Evolutionary conservation across 139 green algal species (phyloP).

Genomic region (Micractinium sp.): DNA sequence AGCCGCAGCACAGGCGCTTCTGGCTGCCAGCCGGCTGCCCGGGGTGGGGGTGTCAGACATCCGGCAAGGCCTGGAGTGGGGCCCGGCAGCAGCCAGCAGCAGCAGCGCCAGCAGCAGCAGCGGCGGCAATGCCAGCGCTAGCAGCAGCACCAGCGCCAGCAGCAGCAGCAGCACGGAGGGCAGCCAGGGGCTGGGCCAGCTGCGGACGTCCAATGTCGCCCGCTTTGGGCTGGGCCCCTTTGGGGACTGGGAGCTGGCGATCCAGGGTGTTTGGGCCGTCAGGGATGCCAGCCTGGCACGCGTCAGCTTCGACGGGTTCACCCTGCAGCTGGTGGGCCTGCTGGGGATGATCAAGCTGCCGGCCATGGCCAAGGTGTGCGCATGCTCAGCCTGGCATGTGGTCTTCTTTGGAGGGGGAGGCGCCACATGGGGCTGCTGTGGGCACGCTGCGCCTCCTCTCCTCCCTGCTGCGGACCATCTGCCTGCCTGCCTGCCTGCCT

Average conservation of each 20-base stretch:
- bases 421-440: not conserved
- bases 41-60: slow-evolving; percentile 16
- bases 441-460: not conserved
- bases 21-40: slow-evolving; percentile 11
- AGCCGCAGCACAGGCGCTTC: not conserved
- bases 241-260: slow-evolving; percentile 13
- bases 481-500: too few relatives aligned
- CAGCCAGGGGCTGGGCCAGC: not conserved
- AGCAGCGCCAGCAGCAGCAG: not conserved
- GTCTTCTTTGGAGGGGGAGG: not conserved
- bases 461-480: not conserved
- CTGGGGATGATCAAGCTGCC: slow-evolving; percentile 17
- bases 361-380: slow-evolving; percentile 15
- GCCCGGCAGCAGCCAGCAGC: not conserved
- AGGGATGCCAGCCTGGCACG: not conserved
- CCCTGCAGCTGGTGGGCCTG: slow-evolving; percentile 21
- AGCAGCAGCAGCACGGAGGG: not conserved
- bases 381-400: not conserved
- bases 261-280: slow-evolving; percentile 2
- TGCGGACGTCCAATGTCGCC: slow-evolving; percentile 3
- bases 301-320: slow-evolving; percentile 10
- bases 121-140: not conserved
- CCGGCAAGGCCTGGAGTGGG: not conserved
- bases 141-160: not conserved
- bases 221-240: slow-evolving; percentile 1